Base-by-base conservation (phyloP, 2,329 filamentous ascomycete species). In the Sporothrix sp. region DNA sequence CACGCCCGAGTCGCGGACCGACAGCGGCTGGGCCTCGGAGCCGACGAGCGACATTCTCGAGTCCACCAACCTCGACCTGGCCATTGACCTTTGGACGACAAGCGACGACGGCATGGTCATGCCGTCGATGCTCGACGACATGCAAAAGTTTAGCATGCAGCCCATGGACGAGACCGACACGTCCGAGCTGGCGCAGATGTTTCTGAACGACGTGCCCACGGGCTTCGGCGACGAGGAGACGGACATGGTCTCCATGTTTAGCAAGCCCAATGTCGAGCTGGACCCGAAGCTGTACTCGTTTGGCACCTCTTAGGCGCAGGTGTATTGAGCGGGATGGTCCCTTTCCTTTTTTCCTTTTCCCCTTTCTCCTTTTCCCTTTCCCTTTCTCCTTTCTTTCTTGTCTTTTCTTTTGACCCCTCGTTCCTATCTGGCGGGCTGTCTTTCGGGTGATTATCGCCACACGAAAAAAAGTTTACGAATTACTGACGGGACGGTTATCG, bases 1-100 rank as follows among this genome's bases (percentile, higher is more conserved):
- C 59, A 83, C 80, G 7, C 80, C 79, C 0, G 79, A 82, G 57
- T 82, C 79, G 2, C 77, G 71, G 62, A 80, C 81, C 61, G 78
- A 82, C 51, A 74, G 73, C 57, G 73, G 75, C 4, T 63, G 68
- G 8, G 81, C 79, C 36, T 56, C 56, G 48, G 79, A 82, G 58
- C 75, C 77, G 9, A 81, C 74, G 54, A 82, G 78, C 59, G 79
- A 83, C 57, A 74, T 82, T 16, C 73, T 76, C 3, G 79, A 82
- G 51, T 69, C 68, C 5, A 69, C 72, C 3, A 62, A 66, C 14
- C 66, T 80, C 13, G 78, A 81, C 38, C 72, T 81, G 45, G 74
- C 72, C 28, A 60, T 75, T 25, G 64, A 68, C 42, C 20, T 57
- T 9, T 81, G 74, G 73, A 66, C 68, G 39, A 67, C 69, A 10